These are phyloP conservation scores for Lycium barbarum DNA, from an alignment of 257 asterid genomes.

Conservation along the genomic window DNA sequence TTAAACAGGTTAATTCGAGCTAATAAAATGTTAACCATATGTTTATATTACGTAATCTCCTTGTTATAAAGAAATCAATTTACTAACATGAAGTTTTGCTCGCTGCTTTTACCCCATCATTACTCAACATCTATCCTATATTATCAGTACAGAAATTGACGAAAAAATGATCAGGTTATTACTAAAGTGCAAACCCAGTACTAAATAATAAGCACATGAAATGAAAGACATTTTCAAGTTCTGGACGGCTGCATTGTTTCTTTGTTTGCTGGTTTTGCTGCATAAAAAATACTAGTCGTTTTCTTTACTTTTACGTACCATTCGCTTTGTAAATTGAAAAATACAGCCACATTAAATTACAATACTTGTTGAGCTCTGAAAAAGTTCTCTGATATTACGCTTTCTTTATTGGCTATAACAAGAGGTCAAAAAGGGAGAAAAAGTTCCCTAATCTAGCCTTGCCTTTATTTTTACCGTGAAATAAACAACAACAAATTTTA, in stretches of 20 bases:
- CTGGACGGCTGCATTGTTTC: constrained; percentile 17
- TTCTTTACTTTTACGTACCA: constrained; percentile 15
- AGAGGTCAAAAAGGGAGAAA: not conserved
- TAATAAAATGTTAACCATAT: too few relatives aligned
- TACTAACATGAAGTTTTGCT: too few relatives aligned
- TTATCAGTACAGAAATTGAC: too few relatives aligned
- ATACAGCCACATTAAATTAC: not conserved
- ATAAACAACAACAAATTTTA: not conserved
- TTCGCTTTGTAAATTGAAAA: not conserved
- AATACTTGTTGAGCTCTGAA: constrained; percentile 13
- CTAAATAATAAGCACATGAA: not conserved
- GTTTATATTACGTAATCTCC: too few relatives aligned
- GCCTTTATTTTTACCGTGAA: not conserved
- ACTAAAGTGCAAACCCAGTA: too few relatives aligned
- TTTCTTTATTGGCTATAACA: not conserved
- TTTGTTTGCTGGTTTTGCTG: not conserved
- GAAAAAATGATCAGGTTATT: too few relatives aligned
- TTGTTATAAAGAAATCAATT: too few relatives aligned
- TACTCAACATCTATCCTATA: too few relatives aligned
- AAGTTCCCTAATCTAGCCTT: not conserved
- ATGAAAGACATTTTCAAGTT: not conserved
- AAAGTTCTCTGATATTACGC: not conserved
- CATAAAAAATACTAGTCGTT: not conserved
- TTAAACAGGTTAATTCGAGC: too few relatives aligned
- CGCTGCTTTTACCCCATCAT: too few relatives aligned